A percentile compares a stretch with the other conserved stretches of the same genome.
phyloP scores from a whole-genome alignment of 225 moss, liverwort and hornwort species.

The Polytrichum commune region DNA sequence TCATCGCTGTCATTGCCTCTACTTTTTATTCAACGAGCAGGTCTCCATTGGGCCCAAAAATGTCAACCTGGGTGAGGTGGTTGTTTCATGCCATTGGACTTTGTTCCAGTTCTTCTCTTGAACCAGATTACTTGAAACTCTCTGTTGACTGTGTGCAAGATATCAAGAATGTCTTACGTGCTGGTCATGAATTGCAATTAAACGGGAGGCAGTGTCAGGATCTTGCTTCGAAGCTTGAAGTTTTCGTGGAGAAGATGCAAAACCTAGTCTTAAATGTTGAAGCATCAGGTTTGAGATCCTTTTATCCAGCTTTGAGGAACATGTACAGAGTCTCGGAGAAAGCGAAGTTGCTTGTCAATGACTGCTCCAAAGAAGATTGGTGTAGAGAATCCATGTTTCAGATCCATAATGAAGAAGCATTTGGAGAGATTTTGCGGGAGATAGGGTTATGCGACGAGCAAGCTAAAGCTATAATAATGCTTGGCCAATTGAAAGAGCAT shows the following conservation, averaged over 20 bases:
- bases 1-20: too few species aligned
- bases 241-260: not conserved
- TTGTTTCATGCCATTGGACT: not conserved
- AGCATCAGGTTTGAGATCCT: not conserved
- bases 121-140: not conserved
- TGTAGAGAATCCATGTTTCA: slow-evolving; percentile 1
- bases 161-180: not conserved
- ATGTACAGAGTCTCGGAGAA: not conserved
- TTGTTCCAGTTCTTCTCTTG: not conserved
- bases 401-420: slow-evolving; percentile 9
- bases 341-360: not conserved
- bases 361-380: not conserved
- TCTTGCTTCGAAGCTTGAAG: not conserved
- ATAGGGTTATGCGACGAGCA: not conserved
- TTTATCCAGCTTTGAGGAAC: not conserved
- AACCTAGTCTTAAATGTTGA: not conserved
- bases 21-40: not conserved
- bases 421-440: slow-evolving; percentile 1
- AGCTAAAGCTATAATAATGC: not conserved
- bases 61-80: not conserved
- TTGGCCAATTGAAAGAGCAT: too few species aligned
- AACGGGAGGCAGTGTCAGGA: not conserved
- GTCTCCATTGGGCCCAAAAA: not conserved
- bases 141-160: not conserved
- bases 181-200: not conserved